Base-by-base conservation (phyloP, 805 yeast species). In the Barnettozyma pratensis region DNA sequence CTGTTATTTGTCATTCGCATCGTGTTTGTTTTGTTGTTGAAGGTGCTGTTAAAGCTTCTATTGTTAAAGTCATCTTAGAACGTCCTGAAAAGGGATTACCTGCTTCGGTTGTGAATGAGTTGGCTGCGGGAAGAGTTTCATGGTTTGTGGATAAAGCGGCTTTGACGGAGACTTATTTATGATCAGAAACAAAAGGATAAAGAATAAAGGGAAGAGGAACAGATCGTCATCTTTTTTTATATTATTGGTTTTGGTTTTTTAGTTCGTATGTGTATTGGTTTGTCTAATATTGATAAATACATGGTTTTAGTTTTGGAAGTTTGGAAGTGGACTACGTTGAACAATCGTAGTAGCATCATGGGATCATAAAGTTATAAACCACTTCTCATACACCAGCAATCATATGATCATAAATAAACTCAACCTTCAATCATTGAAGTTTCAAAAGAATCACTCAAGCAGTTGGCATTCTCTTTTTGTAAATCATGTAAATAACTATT, bases 131-230 rank as follows among this genome's bases (percentile, higher is more conserved):
- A 12, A 85, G 86, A 68, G 96, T 92, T 5, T 80, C 91, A 7
- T 92, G 99, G 99, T 92, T 92, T 72, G 97, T 92, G 35, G 99
- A 92, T 65, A 87, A 89, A 59, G 96, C 84, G 56, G 97, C 97
- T 3, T 79, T 88, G 59, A 78, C 81, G 42, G 96, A 89, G 61
- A 54, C 57, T 36, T 49, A 54, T 37, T 43, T 54, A 25, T 49
- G 40, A 44, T 34, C 19, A 19, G 19, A 19, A 19, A 19, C 19
- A 19, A 19, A 19, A 19, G 19, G 19, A 19, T 19, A 19, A 19
- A 19, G 19, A 19, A 19, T 19, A 19, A 19, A 19, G 19, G 19
- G 19, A 19, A 19, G 19, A 19, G 19, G 19, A 19, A 19, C 19
- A 19, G 19, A 19, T 19, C 19, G 19, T 19, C 19, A 19, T 19